phyloP scores from a whole-genome alignment of 257 asterid genomes.

The Solanum virginianum region DNA sequence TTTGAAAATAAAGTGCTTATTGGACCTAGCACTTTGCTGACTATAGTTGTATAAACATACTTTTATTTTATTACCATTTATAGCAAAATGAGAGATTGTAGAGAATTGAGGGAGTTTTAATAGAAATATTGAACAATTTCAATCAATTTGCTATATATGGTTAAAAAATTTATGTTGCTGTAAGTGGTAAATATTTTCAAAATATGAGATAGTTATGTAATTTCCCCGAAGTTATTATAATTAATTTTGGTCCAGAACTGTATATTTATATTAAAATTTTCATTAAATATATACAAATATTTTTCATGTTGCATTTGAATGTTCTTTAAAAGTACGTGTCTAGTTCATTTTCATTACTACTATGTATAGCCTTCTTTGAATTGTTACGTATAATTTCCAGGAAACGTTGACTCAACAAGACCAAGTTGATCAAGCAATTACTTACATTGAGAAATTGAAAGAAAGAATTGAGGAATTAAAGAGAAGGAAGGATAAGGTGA shows the following conservation, averaged over 20 bases:
- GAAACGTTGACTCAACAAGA: slow-evolving; percentile 20
- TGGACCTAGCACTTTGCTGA: background rate
- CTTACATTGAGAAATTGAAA: slow-evolving; percentile 15
- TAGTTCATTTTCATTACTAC: no score
- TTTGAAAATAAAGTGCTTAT: background rate
- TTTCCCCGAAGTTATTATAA: no score
- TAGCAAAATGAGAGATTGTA: no score
- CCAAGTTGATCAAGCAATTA: slow-evolving; percentile 20
- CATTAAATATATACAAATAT: no score
- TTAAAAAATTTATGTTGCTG: no score
- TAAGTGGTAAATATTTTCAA: no score
- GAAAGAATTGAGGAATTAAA: slow-evolving; percentile 15
- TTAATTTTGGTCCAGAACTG: background rate
- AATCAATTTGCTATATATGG: no score
- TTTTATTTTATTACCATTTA: no score
- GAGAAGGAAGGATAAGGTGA: slow-evolving; percentile 9
- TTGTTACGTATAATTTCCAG: slow-evolving; percentile 3
- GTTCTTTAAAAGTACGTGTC: background rate
- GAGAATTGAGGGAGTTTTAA: no score
- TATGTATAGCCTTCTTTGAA: background rate
- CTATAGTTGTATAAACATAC: background rate
- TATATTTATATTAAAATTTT: background rate
- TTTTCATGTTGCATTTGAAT: no score
- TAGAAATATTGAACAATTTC: no score
- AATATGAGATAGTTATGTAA: no score